Evolutionary conservation across 2,329 filamentous ascomycete species (phyloP).

Genomic region (Ophioceras dolichostomum): DNA sequence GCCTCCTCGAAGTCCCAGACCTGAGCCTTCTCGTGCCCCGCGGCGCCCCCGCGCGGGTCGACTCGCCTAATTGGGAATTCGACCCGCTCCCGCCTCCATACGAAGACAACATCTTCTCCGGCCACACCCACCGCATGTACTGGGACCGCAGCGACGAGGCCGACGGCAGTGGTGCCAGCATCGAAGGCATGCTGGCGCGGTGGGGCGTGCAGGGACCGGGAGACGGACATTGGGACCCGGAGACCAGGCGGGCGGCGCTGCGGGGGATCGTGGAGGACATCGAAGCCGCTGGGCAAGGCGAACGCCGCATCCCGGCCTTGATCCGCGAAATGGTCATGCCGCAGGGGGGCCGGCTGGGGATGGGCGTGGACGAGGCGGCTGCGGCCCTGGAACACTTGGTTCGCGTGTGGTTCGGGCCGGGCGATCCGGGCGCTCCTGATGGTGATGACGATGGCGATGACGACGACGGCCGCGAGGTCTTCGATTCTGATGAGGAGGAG

Average conservation of each 20-base stretch:
- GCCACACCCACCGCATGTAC: conserved; percentile 26
- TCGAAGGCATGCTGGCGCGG: too few species aligned
- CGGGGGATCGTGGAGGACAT: background rate
- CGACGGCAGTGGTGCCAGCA: background rate
- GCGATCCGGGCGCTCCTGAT: too few species aligned
- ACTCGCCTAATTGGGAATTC: conserved; percentile 59
- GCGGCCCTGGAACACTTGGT: too few species aligned
- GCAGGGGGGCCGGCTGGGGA: too few species aligned
- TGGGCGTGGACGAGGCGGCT: too few species aligned
- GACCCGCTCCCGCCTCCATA: conserved; percentile 68
- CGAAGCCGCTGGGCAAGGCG: too few species aligned
- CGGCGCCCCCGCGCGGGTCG: conserved; percentile 47
- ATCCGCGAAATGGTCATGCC: too few species aligned
- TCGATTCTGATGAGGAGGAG: background rate
- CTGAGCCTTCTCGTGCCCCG: conserved; percentile 60
- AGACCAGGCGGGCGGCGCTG: too few species aligned
- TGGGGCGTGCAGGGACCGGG: background rate
- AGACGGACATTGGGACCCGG: too few species aligned
- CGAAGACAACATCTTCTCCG: conserved; percentile 37
- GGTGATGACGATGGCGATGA: background rate
- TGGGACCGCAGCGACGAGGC: conserved; percentile 19
- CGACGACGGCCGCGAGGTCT: background rate
- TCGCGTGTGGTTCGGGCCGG: too few species aligned
- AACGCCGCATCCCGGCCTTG: too few species aligned
- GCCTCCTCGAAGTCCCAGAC: conserved; percentile 61